Conservation (phyloP, 768 basidiomycete species). For the Hirschioporus abietinus region DNA sequence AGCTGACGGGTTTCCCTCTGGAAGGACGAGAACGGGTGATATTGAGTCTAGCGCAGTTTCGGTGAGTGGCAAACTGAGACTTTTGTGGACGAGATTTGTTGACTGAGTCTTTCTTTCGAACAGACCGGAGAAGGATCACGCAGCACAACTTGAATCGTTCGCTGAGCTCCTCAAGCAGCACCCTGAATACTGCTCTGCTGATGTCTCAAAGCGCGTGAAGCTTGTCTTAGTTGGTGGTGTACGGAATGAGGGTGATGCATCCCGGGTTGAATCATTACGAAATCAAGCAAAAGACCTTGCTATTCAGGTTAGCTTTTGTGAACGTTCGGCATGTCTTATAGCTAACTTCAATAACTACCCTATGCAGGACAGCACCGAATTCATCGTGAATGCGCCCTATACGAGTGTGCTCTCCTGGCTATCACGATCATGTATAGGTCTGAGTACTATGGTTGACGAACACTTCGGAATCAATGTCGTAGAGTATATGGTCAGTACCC, state of each 20-base stretch:
- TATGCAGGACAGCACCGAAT: constrained; percentile 59
- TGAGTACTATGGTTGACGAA: constrained; percentile 97
- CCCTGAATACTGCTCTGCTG: constrained; percentile 46
- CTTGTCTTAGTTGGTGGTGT: constrained; percentile 82
- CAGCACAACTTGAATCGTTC: constrained; percentile 71
- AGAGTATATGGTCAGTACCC: constrained; percentile 78
- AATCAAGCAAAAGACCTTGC: constrained; percentile 54
- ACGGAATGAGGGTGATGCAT: constrained; percentile 71
- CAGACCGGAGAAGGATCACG: constrained; percentile 94
- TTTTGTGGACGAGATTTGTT: neutral
- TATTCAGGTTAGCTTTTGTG: constrained; percentile 48
- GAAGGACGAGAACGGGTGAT: constrained; percentile 57
- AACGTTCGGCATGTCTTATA: constrained; percentile 2
- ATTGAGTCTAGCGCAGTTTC: constrained; percentile 88
- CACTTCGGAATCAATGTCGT: constrained; percentile 99
- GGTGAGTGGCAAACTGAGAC: constrained; percentile 39
- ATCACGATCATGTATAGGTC: constrained; percentile 69
- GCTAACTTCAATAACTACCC: neutral
- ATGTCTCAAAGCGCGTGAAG: constrained; percentile 32
- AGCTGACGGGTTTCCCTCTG: constrained; percentile 54
- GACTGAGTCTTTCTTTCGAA: too few species aligned
- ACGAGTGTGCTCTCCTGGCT: constrained; percentile 65
- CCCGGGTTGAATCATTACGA: constrained; percentile 58
- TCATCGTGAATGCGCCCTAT: constrained; percentile 82
- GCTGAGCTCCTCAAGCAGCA: constrained; percentile 47